These are phyloP conservation scores for Secale cereale DNA, from an alignment of 176 grass and related monocot genomes.

Conservation along the genomic window DNA sequence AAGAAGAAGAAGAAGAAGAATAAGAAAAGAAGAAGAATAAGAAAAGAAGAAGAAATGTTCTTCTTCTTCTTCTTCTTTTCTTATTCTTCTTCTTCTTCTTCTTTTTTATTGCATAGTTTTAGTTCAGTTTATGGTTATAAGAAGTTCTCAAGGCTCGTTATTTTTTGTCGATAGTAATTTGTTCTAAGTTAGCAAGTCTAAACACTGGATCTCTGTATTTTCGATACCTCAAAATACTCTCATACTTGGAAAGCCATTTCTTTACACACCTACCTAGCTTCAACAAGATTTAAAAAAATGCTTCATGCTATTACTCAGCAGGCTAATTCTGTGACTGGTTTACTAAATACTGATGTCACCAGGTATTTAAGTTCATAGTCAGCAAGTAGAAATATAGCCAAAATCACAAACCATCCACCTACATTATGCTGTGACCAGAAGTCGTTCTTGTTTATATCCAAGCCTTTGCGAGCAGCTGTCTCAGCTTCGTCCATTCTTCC, in stretches of 20 bases:
- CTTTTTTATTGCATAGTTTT: not conserved
- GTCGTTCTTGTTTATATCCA: constrained; percentile 63
- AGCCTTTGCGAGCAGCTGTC: constrained; percentile 58
- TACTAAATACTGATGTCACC: not conserved
- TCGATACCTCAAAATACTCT: not conserved
- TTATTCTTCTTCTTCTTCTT: too few species aligned
- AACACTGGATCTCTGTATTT: not conserved
- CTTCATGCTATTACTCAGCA: not conserved
- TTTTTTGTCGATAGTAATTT: not conserved
- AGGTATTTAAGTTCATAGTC: not conserved
- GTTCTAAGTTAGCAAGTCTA: not conserved
- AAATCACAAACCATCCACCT: constrained; percentile 5
- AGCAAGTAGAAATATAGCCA: not conserved
- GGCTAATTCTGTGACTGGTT: not conserved
- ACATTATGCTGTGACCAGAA: constrained; percentile 78
- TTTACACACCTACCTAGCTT: not conserved
- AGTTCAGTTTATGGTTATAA: not conserved
- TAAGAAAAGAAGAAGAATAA: too few species aligned
- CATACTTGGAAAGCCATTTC: not conserved
- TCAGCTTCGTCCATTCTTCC: constrained; percentile 67
- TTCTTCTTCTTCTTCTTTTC: too few species aligned
- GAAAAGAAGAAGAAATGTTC: too few species aligned
- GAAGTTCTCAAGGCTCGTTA: not conserved
- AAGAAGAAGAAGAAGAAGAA: too few species aligned
- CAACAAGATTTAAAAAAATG: not conserved